Percentiles rank a stretch among this genome's conserved stretches.
phyloP scores from a whole-genome alignment of 2,329 filamentous ascomycete genomes.

The Aspergillus alliaceus region DNA sequence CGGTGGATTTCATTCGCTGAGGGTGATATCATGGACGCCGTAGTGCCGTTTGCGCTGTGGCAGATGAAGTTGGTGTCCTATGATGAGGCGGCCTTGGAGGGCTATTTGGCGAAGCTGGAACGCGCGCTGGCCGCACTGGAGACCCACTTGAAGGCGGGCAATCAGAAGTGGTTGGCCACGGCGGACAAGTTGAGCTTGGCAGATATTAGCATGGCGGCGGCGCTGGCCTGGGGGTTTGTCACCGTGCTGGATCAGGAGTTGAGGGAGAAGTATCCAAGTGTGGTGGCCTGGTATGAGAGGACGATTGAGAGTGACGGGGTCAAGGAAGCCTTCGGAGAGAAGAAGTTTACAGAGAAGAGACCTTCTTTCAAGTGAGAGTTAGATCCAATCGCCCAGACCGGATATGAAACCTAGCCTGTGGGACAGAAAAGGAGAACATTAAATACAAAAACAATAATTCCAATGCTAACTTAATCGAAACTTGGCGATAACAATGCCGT shows the following conservation, averaged over 20 bases:
- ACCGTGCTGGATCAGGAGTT: constrained; percentile 27
- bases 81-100: constrained; percentile 21
- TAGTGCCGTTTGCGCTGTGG: constrained; percentile 22
- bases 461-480: too few species aligned
- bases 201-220: constrained; percentile 26
- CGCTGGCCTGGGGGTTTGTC: constrained; percentile 27
- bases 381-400: not conserved
- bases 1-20: constrained; percentile 51
- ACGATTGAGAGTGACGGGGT: constrained; percentile 19
- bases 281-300: constrained; percentile 26
- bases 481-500: not conserved
- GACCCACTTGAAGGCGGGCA: constrained; percentile 21
- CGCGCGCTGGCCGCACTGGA: constrained; percentile 13
- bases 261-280: constrained; percentile 24
- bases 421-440: too few species aligned
- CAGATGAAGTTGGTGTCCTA: constrained; percentile 19
- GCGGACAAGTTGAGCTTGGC: constrained; percentile 28
- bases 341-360: constrained; percentile 24
- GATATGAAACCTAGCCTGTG: too few species aligned
- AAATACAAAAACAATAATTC: too few species aligned
- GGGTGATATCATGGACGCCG: constrained; percentile 22
- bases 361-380: not conserved
- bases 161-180: constrained; percentile 22
- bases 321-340: constrained; percentile 29
- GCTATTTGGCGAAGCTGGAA: constrained; percentile 18